Evolutionary conservation across 2,329 filamentous ascomycete species (phyloP), one percentile per base, ranked within the genome.

Genomic region (Raffaelea albimanens): DNA sequence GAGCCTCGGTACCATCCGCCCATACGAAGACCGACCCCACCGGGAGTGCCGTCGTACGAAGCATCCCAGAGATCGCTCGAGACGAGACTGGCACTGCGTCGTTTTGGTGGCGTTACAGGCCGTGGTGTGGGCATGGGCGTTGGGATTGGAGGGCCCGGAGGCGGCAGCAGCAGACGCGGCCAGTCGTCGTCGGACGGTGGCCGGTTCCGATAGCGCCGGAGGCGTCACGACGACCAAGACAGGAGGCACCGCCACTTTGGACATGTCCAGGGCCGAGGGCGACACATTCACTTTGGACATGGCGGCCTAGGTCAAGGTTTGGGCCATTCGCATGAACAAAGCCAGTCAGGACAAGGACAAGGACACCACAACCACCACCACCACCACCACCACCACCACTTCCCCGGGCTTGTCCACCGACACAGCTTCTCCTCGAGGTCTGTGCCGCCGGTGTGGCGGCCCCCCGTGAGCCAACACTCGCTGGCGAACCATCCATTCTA

Each of bases 401-500:
- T n/a, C n/a, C n/a, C n/a, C n/a, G n/a, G n/a, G n/a, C n/a, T n/a
- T n/a, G n/a, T n/a, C n/a, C n/a, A n/a, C n/a, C n/a, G n/a, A n/a
- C n/a, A 22, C 21, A 21, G 41, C 41, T 25, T 4, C 29, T 13
- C 4, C 7, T n/a, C 21, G 9, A 14, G 4, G 16, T 25, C 23
- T 4, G 7, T 16, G 3, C 36, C 41, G 1, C 42, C 50, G 2
- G 16, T 53, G 3, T 56, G 54, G 54, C 48, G 51, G 1, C 53
- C 54, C 4, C 50, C 53, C 5, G 50, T 42, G 21, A 56, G 54
- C 42, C 54, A 56, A 23, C 54, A 56, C 34, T 33, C 54, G 3
- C 22, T 49, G 3, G 44, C 40, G 11, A 47, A 51, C 16, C 52
- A 55, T 20, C 52, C 53, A 2, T 49, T 40, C 18, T 25, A 50